Base-by-base conservation (phyloP, 1,139 yeast species). In the Blastobotrys elegans region DNA sequence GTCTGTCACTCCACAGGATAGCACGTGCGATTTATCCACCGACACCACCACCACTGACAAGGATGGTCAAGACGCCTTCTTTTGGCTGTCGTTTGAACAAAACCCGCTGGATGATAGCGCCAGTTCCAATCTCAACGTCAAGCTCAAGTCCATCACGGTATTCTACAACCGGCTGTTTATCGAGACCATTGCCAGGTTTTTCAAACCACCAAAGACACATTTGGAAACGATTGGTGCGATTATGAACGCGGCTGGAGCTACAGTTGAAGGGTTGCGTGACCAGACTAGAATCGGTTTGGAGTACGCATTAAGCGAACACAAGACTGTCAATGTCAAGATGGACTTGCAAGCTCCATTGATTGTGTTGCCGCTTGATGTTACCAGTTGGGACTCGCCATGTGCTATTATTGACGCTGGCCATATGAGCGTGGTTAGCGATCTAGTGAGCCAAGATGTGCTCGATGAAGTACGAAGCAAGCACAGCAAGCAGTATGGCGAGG, bases 341-440 rank as follows among this genome's bases (percentile, higher is more conserved):
- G 97, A 94, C 64, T 71, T 94, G 44, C 96, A 90, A 61, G 96
- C 98, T 0, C 98, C 99, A 0, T 72, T 94, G 54, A 80, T 94
- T 26, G 85, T 92, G n/a, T 59, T 92, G 34, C 98, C 98, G 0
- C 71, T 88, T 18, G 87, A 88, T 60, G 86, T 95, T 0, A 76
- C 80, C 13, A 80, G 79, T 54, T 81, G 87, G 80, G 75, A 84
- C 37, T 81, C 97, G 0, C 95, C 97, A 0, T 96, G 95, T 52
- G 90, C 92, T 3, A 79, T 92, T 13, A 73, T 94, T 49, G 98
- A 94, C 74, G 97, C 97, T 13, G 99, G 99, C 60, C 97, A 92
- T 64, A 83, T 94, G 30, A 82, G 90, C 58, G 80, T 92, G 6
- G 69, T 74, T 2, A 87, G 96, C 63, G 92, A 89, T 54, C 73